A percentile compares a stretch with the other conserved stretches of the same genome.
Conservation (phyloP, 208 protist species). For the Angomonas deanei region DNA sequence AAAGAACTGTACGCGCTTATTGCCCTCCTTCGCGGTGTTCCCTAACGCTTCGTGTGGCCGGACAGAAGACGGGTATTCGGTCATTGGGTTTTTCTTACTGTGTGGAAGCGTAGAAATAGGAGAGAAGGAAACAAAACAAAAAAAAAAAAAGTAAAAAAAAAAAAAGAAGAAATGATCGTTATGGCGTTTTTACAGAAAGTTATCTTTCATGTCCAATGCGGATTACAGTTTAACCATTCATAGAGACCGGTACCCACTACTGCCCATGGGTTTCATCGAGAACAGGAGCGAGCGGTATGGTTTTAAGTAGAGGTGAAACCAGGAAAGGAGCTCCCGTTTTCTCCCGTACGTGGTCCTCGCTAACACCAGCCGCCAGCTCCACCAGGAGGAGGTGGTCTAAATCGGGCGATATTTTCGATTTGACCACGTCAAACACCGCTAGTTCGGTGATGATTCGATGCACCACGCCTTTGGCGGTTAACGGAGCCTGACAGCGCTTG, state of each 20-base stretch:
- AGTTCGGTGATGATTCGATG: conserved; percentile 94
- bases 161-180: conserved; percentile 5
- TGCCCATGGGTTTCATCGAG: background rate
- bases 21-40: background rate
- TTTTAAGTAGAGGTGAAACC: conserved; percentile 28
- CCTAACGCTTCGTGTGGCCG: background rate
- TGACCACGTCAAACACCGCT: conserved; percentile 86
- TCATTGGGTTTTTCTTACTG: background rate
- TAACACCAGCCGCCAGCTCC: conserved; percentile 75
- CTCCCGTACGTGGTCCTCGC: conserved; percentile 68
- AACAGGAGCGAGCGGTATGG: conserved; percentile 24
- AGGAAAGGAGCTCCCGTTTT: conserved; percentile 46
- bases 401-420: background rate
- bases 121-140: conserved; percentile 6
- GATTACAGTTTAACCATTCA: background rate
- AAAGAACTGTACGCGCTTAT: background rate
- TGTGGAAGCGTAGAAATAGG: conserved; percentile 3
- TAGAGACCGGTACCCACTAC: too few species aligned
- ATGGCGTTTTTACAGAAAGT: background rate
- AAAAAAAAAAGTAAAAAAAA: conserved; percentile 2
- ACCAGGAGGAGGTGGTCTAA: conserved; percentile 53
- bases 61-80: background rate
- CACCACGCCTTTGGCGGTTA: conserved; percentile 80
- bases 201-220: background rate
- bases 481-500: conserved; percentile 69